Conservation (phyloP, 2,329 filamentous ascomycete species). For the Helotiales sp. region DNA sequence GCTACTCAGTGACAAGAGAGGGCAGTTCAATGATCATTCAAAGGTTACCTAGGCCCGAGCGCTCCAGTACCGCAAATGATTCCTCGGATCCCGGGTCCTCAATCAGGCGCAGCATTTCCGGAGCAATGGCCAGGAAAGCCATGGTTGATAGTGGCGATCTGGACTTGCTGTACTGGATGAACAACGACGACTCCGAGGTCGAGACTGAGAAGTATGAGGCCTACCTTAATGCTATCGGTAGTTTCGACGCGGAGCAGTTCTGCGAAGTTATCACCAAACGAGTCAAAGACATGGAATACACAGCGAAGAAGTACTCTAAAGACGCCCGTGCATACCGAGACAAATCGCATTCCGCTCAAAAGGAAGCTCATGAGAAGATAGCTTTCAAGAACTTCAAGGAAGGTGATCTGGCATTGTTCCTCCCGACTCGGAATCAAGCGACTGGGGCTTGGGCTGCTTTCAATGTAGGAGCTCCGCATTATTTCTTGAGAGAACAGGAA, state of each 20-base stretch:
- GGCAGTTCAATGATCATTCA: slow-evolving; percentile 74
- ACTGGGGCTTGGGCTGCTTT: slow-evolving; percentile 97
- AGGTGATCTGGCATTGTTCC: slow-evolving; percentile 88
- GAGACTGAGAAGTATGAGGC: slow-evolving; percentile 74
- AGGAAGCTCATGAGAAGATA: slow-evolving; percentile 92
- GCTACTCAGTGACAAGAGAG: slow-evolving; percentile 77
- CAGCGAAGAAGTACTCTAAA: slow-evolving; percentile 89
- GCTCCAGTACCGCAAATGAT: slow-evolving; percentile 55
- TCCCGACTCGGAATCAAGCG: slow-evolving; percentile 91
- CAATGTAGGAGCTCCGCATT: slow-evolving; percentile 96
- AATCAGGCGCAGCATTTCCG: slow-evolving; percentile 51
- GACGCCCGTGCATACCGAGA: slow-evolving; percentile 87
- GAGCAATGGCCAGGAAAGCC: slow-evolving; percentile 52
- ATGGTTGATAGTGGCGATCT: slow-evolving; percentile 66
- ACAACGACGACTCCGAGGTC: slow-evolving; percentile 61
- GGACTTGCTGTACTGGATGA: slow-evolving; percentile 80
- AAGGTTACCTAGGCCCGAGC: slow-evolving; percentile 63
- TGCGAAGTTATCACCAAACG: slow-evolving; percentile 84
- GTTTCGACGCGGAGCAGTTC: slow-evolving; percentile 82
- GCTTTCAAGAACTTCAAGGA: slow-evolving; percentile 96
- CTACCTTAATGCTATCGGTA: slow-evolving; percentile 71
- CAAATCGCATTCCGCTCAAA: slow-evolving; percentile 76
- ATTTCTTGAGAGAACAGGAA: slow-evolving; percentile 93
- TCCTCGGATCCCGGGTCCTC: slow-evolving; percentile 56
- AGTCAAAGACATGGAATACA: slow-evolving; percentile 89